phyloP scores from a whole-genome alignment of 495 filamentous ascomycete species.

The Penicillium daleae region DNA sequence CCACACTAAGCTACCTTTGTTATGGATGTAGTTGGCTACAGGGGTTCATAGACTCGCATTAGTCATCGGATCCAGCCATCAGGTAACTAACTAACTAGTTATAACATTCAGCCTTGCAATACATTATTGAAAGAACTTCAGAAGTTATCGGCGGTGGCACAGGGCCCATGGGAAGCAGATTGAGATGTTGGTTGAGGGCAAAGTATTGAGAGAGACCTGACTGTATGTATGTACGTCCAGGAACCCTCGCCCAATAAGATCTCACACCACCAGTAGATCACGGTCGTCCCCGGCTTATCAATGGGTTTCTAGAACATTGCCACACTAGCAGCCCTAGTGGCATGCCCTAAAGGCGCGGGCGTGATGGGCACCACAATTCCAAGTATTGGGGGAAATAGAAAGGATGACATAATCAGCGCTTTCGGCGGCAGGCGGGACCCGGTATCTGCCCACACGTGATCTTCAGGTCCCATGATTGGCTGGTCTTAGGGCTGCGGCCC shows the following conservation, averaged over 20 bases:
- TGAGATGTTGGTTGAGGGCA: neutral
- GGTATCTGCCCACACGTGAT: constrained; percentile 28
- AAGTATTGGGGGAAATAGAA: constrained; percentile 8
- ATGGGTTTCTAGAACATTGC: constrained; percentile 25
- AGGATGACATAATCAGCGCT: constrained; percentile 15
- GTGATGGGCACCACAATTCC: constrained; percentile 19
- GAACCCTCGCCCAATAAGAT: neutral
- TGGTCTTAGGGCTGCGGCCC: constrained; percentile 49
- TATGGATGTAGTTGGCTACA: neutral
- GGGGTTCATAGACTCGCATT: constrained; percentile 16
- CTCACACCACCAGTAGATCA: neutral
- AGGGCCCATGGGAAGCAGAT: too few species aligned
- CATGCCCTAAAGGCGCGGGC: constrained; percentile 21
- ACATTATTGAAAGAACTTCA: neutral
- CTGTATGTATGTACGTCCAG: neutral
- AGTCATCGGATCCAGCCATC: constrained; percentile 35
- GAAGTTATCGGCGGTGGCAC: neutral
- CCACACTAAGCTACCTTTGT: neutral
- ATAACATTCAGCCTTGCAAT: too few species aligned
- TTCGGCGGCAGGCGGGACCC: neutral
- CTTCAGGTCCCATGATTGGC: constrained; percentile 21
- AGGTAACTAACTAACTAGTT: too few species aligned
- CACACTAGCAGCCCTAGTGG: constrained; percentile 29
- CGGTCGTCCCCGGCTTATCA: neutral
- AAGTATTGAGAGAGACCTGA: neutral